Conservation (phyloP, 176 grass and related monocot species). For the Urochloa ruziziensis region DNA sequence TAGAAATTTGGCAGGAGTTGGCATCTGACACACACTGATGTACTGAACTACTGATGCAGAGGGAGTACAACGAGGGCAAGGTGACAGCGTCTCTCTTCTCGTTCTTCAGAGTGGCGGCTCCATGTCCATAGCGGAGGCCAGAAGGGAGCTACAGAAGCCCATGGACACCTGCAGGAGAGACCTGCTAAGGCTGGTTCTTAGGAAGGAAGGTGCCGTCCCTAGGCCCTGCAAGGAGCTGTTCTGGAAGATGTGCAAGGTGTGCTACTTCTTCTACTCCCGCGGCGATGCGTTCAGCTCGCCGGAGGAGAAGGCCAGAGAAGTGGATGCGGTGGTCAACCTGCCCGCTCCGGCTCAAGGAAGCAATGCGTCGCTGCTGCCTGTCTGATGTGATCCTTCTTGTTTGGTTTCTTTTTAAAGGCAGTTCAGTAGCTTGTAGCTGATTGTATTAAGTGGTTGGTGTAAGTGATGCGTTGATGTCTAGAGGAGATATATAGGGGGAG, state of each 20-base stretch:
- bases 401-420: neutral
- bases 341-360: slow-evolving; percentile 1
- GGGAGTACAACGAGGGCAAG: slow-evolving; percentile 55
- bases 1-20: no score
- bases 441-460: neutral
- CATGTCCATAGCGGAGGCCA: slow-evolving; percentile 32
- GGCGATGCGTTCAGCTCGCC: slow-evolving; percentile 61
- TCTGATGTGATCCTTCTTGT: neutral
- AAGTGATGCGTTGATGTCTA: neutral
- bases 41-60: slow-evolving; percentile 32
- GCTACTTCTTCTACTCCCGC: slow-evolving; percentile 59
- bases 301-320: slow-evolving; percentile 46
- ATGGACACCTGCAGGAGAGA: slow-evolving; percentile 32
- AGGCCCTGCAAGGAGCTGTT: slow-evolving; percentile 66
- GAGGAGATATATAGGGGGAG: no score
- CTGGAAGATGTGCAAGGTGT: slow-evolving; percentile 82
- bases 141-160: slow-evolving; percentile 8
- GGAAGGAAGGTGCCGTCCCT: slow-evolving; percentile 44
- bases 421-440: neutral
- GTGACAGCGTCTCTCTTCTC: slow-evolving; percentile 40
- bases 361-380: neutral
- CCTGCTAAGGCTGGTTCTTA: slow-evolving; percentile 54
- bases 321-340: slow-evolving; percentile 48
- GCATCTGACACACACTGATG: neutral
- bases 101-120: slow-evolving; percentile 28